These are phyloP conservation scores for Paulownia fortunei DNA, from an alignment of 257 asterid species.

Conservation along the genomic window DNA sequence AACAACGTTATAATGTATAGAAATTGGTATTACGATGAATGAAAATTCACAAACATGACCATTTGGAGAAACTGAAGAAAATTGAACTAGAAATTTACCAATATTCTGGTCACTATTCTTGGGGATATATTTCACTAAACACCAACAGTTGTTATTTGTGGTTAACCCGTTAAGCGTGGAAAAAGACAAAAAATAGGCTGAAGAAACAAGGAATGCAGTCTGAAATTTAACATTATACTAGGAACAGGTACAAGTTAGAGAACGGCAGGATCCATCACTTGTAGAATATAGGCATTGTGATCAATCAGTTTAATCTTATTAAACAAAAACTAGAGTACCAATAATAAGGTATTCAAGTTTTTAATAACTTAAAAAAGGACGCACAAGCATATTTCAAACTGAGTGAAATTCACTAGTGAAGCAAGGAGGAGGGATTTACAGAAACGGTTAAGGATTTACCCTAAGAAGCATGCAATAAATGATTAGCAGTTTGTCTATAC, in stretches of 20 bases:
- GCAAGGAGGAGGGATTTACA: neutral
- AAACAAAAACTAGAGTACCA: slow-evolving; percentile 16
- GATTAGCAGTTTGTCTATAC: neutral
- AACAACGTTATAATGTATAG: neutral
- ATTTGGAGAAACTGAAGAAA: neutral
- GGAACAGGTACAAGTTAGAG: neutral
- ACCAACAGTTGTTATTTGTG: neutral
- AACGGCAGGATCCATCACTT: neutral
- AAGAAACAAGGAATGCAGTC: slow-evolving; percentile 37
- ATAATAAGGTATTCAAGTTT: neutral
- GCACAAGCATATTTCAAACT: neutral
- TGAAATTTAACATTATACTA: neutral
- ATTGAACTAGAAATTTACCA: neutral
- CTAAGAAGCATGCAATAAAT: neutral
- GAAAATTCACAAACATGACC: neutral
- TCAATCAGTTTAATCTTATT: neutral
- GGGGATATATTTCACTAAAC: neutral
- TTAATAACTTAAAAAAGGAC: neutral
- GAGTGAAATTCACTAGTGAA: neutral
- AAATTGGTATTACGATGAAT: neutral
- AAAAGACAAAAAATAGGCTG: slow-evolving; percentile 28
- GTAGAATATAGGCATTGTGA: neutral
- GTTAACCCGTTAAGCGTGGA: neutral
- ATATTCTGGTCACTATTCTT: neutral
- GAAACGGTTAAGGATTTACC: neutral